Conservation (phyloP, 768 basidiomycete genomes). For the Podaxis mareebaensis region DNA sequence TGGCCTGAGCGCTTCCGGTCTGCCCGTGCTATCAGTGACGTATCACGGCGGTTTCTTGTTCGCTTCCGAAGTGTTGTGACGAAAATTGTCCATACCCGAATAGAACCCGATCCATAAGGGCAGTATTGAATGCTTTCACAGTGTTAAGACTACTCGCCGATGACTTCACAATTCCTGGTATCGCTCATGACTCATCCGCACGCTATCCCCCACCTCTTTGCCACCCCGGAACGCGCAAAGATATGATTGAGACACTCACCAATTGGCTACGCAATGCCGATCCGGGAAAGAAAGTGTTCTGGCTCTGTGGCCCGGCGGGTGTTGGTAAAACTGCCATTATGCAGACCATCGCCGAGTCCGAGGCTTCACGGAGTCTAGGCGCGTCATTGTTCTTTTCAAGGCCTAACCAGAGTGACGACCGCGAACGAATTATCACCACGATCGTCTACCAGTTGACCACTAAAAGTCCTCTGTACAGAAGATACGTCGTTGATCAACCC, state of each 20-base stretch:
- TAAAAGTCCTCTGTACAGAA: neutral
- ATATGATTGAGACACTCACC: neutral
- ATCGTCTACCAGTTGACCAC: neutral
- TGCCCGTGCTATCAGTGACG: too few species aligned
- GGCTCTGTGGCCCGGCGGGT: neutral
- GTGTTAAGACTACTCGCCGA: too few species aligned
- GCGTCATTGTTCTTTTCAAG: neutral
- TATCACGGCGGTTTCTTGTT: too few species aligned
- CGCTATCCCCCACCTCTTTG: neutral
- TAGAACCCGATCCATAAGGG: too few species aligned
- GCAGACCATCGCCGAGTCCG: neutral
- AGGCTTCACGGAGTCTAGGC: neutral
- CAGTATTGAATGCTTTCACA: too few species aligned
- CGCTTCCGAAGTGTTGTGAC: too few species aligned
- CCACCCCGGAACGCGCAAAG: neutral
- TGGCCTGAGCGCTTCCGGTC: too few species aligned
- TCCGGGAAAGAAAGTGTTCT: neutral
- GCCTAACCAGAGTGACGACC: neutral
- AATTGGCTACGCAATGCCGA: neutral
- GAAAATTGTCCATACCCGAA: too few species aligned
- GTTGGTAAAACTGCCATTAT: constrained; percentile 7
- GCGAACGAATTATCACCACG: neutral
- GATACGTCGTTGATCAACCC: neutral
- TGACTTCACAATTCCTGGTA: too few species aligned
- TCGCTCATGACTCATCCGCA: neutral